A percentile compares a stretch with the other conserved stretches of the same genome.
Evolutionary conservation across 306 rosid species (phyloP).

Genomic region (Prunus dulcis): DNA sequence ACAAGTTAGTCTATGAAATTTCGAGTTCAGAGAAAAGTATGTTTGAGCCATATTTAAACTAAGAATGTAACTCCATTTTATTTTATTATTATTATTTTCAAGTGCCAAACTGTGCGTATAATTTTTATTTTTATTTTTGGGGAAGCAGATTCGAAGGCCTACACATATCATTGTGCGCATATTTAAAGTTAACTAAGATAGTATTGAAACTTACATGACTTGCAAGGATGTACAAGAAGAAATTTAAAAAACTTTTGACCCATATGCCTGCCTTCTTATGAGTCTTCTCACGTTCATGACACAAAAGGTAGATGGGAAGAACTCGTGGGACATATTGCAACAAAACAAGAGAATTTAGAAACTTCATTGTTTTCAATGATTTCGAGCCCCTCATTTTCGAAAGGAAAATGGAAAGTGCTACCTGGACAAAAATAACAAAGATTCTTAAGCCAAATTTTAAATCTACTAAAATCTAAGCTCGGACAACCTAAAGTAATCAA

Average conservation of each 20-base stretch:
- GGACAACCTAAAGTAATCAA: no score
- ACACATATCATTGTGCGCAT: no score
- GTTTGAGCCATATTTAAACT: no score
- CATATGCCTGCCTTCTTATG: background rate
- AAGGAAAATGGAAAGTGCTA: background rate
- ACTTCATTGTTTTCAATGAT: background rate
- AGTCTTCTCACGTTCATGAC: background rate
- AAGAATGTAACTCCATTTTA: no score
- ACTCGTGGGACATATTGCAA: slow-evolving; percentile 9
- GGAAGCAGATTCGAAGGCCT: no score
- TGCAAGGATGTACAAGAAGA: background rate
- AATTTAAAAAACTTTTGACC: slow-evolving; percentile 3
- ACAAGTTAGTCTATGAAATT: no score
- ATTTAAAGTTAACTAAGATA: background rate
- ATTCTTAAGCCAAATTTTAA: no score
- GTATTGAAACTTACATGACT: background rate
- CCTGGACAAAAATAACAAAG: background rate
- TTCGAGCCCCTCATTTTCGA: background rate
- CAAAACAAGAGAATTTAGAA: background rate
- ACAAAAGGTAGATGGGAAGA: background rate
- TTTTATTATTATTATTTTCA: no score
- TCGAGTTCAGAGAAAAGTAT: background rate
- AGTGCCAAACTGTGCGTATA: no score
- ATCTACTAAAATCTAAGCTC: no score
- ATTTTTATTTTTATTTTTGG: no score